A percentile compares a stretch with the other conserved stretches of the same genome.
Conservation (phyloP, 139 green algal species). For the Chlamydomonas incerta region DNA sequence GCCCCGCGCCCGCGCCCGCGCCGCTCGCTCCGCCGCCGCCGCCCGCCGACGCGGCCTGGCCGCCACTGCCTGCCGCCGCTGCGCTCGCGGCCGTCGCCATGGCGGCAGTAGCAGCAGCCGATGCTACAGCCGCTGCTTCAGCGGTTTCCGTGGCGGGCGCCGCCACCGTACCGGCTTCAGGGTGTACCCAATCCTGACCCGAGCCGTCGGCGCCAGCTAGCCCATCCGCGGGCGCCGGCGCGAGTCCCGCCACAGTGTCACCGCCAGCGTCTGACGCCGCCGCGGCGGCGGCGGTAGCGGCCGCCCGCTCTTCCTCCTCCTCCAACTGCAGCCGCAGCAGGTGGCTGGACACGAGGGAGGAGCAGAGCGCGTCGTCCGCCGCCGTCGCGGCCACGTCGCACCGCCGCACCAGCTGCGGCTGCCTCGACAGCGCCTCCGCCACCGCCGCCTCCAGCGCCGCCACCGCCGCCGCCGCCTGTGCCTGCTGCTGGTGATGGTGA, state of each 20-base stretch:
- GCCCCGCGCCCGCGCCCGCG: background rate
- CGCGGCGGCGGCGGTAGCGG: too few species aligned
- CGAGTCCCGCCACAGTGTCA: too few species aligned
- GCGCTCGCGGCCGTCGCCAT: too few species aligned
- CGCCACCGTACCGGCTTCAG: too few species aligned
- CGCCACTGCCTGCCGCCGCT: too few species aligned
- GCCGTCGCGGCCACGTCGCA: conserved; percentile 21
- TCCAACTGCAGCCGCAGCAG: background rate
- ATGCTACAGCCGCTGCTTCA: background rate
- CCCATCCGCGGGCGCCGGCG: too few species aligned
- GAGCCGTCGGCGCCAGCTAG: too few species aligned
- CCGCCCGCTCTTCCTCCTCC: background rate
- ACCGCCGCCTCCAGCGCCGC: background rate
- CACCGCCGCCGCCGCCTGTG: background rate
- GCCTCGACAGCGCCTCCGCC: background rate
- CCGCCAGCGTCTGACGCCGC: background rate
- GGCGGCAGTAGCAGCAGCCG: background rate
- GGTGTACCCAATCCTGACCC: too few species aligned
- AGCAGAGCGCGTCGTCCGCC: background rate
- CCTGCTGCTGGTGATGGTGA: background rate
- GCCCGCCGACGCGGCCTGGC: background rate
- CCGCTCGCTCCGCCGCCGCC: background rate
- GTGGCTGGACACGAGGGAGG: background rate
- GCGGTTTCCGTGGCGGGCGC: too few species aligned
- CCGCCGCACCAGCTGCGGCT: background rate